Evolutionary conservation across 2,329 filamentous ascomycete species (phyloP).

Genomic region (Orbilia ellipsospora): DNA sequence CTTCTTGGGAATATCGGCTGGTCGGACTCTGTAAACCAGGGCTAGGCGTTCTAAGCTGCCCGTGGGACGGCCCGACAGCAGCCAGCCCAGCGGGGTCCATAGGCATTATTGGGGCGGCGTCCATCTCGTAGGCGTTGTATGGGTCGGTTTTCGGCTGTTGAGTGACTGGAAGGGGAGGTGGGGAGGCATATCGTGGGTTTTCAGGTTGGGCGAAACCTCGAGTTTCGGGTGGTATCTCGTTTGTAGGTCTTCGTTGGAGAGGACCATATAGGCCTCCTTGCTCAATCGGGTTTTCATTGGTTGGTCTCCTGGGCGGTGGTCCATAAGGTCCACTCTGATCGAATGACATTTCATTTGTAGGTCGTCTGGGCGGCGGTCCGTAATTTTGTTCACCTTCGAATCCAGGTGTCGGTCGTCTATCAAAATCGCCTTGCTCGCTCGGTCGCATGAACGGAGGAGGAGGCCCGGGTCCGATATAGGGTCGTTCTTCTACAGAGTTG

Average conservation of each 20-base stretch:
- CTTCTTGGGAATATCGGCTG: constrained; percentile 54
- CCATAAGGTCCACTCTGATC: constrained; percentile 39
- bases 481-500: constrained; percentile 50
- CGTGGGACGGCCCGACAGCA: constrained; percentile 22
- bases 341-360: constrained; percentile 25
- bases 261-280: constrained; percentile 41
- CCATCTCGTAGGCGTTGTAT: constrained; percentile 51
- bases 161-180: constrained; percentile 11
- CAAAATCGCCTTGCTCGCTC: constrained; percentile 41
- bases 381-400: constrained; percentile 52
- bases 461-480: constrained; percentile 55
- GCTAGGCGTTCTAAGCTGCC: constrained; percentile 39
- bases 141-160: constrained; percentile 22
- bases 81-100: constrained; percentile 32
- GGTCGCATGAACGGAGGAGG: constrained; percentile 50
- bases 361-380: constrained; percentile 43
- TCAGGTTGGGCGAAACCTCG: constrained; percentile 32
- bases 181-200: constrained; percentile 50
- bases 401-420: constrained; percentile 20
- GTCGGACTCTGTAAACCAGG: constrained; percentile 46
- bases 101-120: constrained; percentile 44
- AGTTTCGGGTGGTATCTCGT: constrained; percentile 34
- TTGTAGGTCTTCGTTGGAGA: constrained; percentile 48
- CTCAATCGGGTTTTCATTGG: constrained; percentile 35
- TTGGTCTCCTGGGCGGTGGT: constrained; percentile 32